phyloP scores from a whole-genome alignment of 352 stramenopile genomes.

The Halophytophthora polymorphica region DNA sequence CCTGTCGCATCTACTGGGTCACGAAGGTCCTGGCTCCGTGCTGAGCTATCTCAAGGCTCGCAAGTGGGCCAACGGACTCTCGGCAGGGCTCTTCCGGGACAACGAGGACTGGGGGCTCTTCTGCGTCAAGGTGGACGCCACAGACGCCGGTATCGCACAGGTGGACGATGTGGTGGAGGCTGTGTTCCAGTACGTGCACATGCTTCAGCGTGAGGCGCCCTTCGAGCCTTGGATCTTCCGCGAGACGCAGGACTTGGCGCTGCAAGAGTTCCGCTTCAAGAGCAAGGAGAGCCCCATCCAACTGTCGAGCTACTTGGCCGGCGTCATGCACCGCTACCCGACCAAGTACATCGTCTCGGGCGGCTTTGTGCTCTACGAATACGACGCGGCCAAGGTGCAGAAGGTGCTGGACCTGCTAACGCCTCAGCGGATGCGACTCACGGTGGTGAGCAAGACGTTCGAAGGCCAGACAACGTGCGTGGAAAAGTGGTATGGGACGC shows the following conservation, averaged over 20 bases:
- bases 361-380: slow-evolving; percentile 61
- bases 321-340: slow-evolving; percentile 69
- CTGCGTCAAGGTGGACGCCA: slow-evolving; percentile 66
- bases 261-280: slow-evolving; percentile 71
- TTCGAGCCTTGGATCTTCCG: slow-evolving; percentile 67
- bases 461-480: slow-evolving; percentile 40
- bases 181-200: slow-evolving; percentile 68
- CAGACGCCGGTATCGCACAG: slow-evolving; percentile 50
- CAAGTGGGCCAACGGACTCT: slow-evolving; percentile 73
- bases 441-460: slow-evolving; percentile 68
- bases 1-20: slow-evolving; percentile 90
- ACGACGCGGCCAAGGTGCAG: slow-evolving; percentile 49
- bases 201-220: slow-evolving; percentile 43
- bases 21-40: slow-evolving; percentile 92
- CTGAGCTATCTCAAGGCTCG: slow-evolving; percentile 89
- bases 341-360: slow-evolving; percentile 59
- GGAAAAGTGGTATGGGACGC: slow-evolving; percentile 71
- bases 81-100: slow-evolving; percentile 56
- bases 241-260: slow-evolving; percentile 54
- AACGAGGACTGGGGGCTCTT: slow-evolving; percentile 73
- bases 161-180: slow-evolving; percentile 57
- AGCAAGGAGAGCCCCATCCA: slow-evolving; percentile 75
- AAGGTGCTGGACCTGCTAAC: slow-evolving; percentile 50
- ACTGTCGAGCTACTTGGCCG: slow-evolving; percentile 65
- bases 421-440: slow-evolving; percentile 55